Evolutionary conservation across 306 rosid genomes (phyloP), one percentile per base, ranked within the genome.

Genomic region (Cicer pinnatifidum): DNA sequence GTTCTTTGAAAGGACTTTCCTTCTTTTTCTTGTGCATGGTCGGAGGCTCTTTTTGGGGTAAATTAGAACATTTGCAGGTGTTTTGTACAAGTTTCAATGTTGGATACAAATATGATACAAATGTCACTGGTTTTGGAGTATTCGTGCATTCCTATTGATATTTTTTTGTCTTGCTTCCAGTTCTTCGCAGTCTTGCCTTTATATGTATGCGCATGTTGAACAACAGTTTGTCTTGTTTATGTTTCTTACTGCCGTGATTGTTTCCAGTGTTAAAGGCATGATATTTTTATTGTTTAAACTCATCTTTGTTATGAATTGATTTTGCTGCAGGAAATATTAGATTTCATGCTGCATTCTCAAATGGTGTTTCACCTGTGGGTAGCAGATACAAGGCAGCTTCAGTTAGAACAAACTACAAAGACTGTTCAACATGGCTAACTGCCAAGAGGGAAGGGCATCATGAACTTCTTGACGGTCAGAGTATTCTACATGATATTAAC

Each of bases 361-460:
- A 76, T 68, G 97, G 97, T 44, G 81, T 89, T 59, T 77, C 82
- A 51, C 72, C 87, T 71, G 81, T 91, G 56, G 95, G 95, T 44
- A 69, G 77, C 28, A 76, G 11, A 66, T 83, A 85, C 86, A 89
- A 84, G 87, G 82, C 88, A 62, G 92, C 52, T 77, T 82, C 89
- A 74, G 89, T 86, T 44, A 88, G 68, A 82, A 45, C 73, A 64
- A 79, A 77, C 60, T 8, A 9, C 45, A n/a, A 19, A 6, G 84
- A 78, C 20, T 59, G 52, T 78, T 76, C 89, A 54, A 85, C 92
- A 11, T 86, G 92, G 95, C 84, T 89, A 44, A 83, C 92, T 9
- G 92, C 97, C 48, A 84, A 75, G 83, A 78, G 82, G 78, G 97
- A 89, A 80, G 92, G 97, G 61, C 84, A 82, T 43, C 84, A 33